Percentiles rank a stretch among this genome's conserved stretches.
Evolutionary conservation across 805 yeast species (phyloP).

Genomic region (Candida vartiovaarae): DNA sequence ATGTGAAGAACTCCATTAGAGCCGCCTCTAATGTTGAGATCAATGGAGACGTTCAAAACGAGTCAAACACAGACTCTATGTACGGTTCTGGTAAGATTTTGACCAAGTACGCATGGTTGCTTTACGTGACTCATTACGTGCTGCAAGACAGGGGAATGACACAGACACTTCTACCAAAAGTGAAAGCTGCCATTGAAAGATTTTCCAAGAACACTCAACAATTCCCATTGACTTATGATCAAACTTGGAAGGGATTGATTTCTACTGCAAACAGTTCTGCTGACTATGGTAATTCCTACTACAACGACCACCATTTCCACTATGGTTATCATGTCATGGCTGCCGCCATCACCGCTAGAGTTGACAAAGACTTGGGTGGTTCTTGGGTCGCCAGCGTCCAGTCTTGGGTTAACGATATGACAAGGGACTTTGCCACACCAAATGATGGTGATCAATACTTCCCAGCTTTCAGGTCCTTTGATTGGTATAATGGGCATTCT

Average conservation of each 20-base stretch:
- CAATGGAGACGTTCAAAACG: conserved; percentile 34
- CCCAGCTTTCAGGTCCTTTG: conserved; percentile 64
- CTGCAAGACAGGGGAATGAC: conserved; percentile 51
- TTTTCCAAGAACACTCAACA: conserved; percentile 65
- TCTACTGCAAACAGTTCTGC: conserved; percentile 54
- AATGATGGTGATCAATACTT: conserved; percentile 44
- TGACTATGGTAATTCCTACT: conserved; percentile 68
- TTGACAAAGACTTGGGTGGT: conserved; percentile 44
- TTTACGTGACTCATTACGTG: conserved; percentile 64
- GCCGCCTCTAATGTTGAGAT: conserved; percentile 31
- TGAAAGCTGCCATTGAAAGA: conserved; percentile 62
- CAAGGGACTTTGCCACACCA: conserved; percentile 67
- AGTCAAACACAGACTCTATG: conserved; percentile 69
- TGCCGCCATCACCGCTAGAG: conserved; percentile 52
- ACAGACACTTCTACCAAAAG: conserved; percentile 39
- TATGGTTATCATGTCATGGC: conserved; percentile 72
- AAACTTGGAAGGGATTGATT: conserved; percentile 69
- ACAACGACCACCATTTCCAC: conserved; percentile 74
- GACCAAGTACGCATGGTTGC: conserved; percentile 85
- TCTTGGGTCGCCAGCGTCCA: conserved; percentile 45
- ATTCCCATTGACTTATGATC: conserved; percentile 72
- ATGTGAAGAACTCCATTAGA: conserved; percentile 25
- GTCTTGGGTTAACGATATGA: conserved; percentile 47
- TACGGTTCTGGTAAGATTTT: conserved; percentile 83
- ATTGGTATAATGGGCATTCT: conserved; percentile 74